Evolutionary conservation across 805 yeast species (phyloP).

Genomic region (Sugiyamaella smithiae): DNA sequence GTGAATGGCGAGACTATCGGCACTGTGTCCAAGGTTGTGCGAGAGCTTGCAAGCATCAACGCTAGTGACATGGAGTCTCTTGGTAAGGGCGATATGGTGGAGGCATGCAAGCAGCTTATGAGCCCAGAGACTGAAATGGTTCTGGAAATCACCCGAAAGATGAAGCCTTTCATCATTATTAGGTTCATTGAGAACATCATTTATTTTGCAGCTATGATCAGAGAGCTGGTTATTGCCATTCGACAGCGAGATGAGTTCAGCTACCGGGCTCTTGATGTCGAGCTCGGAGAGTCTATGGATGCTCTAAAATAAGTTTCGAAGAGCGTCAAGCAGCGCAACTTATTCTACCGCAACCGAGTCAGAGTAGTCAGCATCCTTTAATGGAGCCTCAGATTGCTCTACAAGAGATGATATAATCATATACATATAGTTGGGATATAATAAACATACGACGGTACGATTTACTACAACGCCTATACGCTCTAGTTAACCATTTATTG

Average conservation of each 20-base stretch:
- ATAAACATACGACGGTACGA: too few species aligned
- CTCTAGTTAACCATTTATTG: constrained; percentile 2
- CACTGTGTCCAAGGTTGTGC: neutral
- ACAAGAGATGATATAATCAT: too few species aligned
- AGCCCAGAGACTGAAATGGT: neutral
- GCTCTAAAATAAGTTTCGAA: too few species aligned
- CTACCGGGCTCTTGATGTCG: neutral
- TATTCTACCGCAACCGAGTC: too few species aligned
- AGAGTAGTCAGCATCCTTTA: too few species aligned
- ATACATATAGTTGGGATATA: too few species aligned
- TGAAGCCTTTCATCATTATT: neutral
- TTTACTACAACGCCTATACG: too few species aligned
- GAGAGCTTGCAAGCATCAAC: neutral
- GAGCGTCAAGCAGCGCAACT: too few species aligned
- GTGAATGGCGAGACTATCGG: neutral
- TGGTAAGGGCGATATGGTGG: neutral
- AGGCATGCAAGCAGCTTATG: neutral
- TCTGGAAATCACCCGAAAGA: neutral
- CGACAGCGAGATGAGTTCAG: constrained; percentile 2
- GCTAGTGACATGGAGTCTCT: neutral
- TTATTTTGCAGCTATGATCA: constrained; percentile 1
- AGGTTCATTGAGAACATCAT: neutral
- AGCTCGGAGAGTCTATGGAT: neutral
- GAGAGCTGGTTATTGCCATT: constrained; percentile 1
- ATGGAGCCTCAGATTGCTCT: too few species aligned